Percentiles rank a stretch among this genome's conserved stretches.
phyloP scores from a whole-genome alignment of 1,284 basidiomycete genomes.

The Mycosarcoma maydis region DNA sequence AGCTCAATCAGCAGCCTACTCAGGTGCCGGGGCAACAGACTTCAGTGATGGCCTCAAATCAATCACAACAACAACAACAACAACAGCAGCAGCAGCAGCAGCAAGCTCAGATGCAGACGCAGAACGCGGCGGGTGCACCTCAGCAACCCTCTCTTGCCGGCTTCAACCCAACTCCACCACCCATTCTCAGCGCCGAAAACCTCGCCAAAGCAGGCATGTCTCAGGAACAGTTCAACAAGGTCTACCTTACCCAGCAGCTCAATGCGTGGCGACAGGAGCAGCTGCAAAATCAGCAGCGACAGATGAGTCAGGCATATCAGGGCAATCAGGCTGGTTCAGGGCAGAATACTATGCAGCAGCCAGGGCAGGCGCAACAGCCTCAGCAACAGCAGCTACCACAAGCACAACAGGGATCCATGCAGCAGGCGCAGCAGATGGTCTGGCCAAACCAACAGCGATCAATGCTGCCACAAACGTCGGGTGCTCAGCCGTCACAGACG shows the following conservation, averaged over 20 bases:
- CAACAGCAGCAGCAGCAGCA: constrained; percentile 30
- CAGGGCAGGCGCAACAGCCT: constrained; percentile 18
- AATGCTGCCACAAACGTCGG: constrained; percentile 26
- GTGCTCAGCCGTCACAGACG: constrained; percentile 22
- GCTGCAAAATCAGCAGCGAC: constrained; percentile 44
- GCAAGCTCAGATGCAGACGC: constrained; percentile 23
- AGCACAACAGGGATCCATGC: constrained; percentile 3
- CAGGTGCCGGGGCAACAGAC: constrained; percentile 31
- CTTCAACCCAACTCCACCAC: constrained; percentile 48
- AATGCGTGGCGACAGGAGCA: constrained; percentile 45
- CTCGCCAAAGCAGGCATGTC: constrained; percentile 46
- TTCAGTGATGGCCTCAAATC: constrained; percentile 35
- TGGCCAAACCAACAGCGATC: constrained; percentile 38
- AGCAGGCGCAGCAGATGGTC: constrained; percentile 17
- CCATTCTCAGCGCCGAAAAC: constrained; percentile 47
- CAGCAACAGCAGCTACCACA: constrained; percentile 8
- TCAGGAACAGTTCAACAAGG: constrained; percentile 53
- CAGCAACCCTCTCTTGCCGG: constrained; percentile 31
- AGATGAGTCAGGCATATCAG: constrained; percentile 31
- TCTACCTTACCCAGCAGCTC: constrained; percentile 41
- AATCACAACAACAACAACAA: constrained; percentile 18
- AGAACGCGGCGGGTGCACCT: constrained; percentile 9
- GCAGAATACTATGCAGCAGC: constrained; percentile 33
- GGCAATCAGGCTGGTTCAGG: constrained; percentile 14
- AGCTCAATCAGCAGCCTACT: constrained; percentile 19